phyloP scores from a whole-genome alignment of 768 basidiomycete species.

The Rhizopogon roseolus region DNA sequence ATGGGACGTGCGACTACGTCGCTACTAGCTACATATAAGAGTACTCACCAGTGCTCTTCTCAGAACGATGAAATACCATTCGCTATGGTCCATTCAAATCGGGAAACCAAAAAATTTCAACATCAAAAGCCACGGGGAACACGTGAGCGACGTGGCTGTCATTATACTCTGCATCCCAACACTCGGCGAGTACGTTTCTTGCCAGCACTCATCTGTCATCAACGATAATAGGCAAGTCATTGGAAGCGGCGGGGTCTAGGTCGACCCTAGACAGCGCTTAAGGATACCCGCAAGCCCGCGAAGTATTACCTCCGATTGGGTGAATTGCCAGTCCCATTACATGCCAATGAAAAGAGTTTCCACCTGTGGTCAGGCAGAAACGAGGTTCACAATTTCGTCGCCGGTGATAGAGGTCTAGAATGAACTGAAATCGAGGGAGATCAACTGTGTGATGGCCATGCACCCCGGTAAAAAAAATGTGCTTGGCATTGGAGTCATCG shows the following conservation, averaged over 20 bases:
- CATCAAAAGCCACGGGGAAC: background rate
- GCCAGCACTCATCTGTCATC: too few species aligned
- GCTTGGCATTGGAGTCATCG: background rate
- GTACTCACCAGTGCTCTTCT: background rate
- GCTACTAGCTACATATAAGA: too few species aligned
- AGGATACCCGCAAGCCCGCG: background rate
- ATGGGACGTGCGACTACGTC: too few species aligned
- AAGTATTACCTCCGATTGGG: background rate
- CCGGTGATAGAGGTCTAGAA: background rate
- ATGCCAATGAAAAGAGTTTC: background rate
- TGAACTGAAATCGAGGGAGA: background rate
- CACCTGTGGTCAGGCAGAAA: background rate
- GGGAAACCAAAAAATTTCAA: background rate
- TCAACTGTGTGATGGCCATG: background rate
- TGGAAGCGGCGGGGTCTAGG: background rate
- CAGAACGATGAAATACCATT: too few species aligned
- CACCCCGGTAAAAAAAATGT: background rate
- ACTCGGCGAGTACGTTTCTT: background rate
- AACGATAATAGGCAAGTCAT: background rate
- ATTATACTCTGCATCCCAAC: background rate
- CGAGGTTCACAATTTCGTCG: background rate
- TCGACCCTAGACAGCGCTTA: background rate
- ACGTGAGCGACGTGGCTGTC: background rate
- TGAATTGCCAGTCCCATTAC: background rate
- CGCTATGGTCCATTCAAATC: background rate